Conservation (phyloP, 1,139 yeast species). For the Arxiozyma telluris region DNA sequence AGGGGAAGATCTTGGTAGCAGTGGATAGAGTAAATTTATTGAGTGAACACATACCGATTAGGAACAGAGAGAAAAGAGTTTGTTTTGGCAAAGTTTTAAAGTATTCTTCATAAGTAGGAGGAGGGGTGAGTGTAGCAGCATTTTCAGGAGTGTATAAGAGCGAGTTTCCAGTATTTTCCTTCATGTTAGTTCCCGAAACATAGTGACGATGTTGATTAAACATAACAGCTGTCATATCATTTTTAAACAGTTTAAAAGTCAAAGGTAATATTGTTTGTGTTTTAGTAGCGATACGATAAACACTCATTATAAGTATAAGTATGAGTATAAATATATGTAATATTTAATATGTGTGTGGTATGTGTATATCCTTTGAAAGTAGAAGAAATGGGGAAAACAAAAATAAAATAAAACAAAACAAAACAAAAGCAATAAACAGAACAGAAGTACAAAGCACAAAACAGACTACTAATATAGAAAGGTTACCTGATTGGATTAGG, state of each 20-base stretch:
- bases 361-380: background rate
- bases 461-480: too few species aligned
- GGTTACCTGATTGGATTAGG: too few species aligned
- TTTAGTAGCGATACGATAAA: background rate
- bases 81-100: slow-evolving; percentile 31
- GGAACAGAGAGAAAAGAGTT: slow-evolving; percentile 47
- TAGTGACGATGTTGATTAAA: background rate
- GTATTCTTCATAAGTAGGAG: slow-evolving; percentile 1
- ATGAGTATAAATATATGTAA: background rate
- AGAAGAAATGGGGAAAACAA: too few species aligned
- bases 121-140: background rate
- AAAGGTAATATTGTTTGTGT: background rate
- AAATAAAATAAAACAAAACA: too few species aligned
- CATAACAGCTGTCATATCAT: background rate
- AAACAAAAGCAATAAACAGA: too few species aligned
- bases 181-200: slow-evolving; percentile 8
- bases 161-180: slow-evolving; percentile 2
- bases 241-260: background rate
- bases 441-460: too few species aligned
- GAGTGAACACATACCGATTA: slow-evolving; percentile 60
- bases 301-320: background rate
- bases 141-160: background rate
- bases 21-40: slow-evolving; percentile 52
- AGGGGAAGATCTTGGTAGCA: slow-evolving; percentile 63
- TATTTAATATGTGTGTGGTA: too few species aligned